Evolutionary conservation across 805 yeast species (phyloP).

Genomic region (Starmera dryadoides): DNA sequence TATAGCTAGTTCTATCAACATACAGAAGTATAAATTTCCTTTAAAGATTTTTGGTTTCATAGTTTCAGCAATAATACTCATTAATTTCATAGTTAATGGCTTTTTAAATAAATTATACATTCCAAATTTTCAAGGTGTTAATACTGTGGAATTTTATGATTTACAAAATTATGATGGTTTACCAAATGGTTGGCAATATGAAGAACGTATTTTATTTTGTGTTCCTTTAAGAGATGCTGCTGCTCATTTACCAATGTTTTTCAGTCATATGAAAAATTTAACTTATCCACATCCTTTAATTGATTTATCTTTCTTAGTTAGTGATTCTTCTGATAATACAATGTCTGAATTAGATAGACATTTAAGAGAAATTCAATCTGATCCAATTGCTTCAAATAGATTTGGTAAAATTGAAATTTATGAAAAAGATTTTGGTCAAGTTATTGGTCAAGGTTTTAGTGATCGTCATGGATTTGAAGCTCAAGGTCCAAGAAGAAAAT

Average conservation of each 20-base stretch:
- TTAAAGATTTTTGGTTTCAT: constrained; percentile 8
- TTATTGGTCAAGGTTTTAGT: constrained; percentile 85
- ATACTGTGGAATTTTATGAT: constrained; percentile 63
- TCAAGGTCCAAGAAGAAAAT: constrained; percentile 89
- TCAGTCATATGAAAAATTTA: constrained; percentile 70
- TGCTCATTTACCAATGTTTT: constrained; percentile 84
- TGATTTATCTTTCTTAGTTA: constrained; percentile 79
- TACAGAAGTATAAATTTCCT: neutral
- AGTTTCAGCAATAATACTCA: constrained; percentile 8
- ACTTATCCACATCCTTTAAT: constrained; percentile 85
- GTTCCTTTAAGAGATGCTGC: constrained; percentile 94
- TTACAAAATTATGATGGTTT: constrained; percentile 59
- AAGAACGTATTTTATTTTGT: constrained; percentile 76
- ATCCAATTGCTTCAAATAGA: constrained; percentile 49
- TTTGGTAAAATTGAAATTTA: constrained; percentile 83
- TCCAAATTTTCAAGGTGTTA: constrained; percentile 27
- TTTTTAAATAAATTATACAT: constrained; percentile 16
- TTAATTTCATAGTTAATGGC: constrained; percentile 7
- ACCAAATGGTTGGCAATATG: constrained; percentile 75
- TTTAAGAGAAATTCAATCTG: constrained; percentile 58
- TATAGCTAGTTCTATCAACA: neutral
- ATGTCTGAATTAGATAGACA: constrained; percentile 57
- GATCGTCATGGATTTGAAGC: constrained; percentile 95
- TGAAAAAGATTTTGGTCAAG: constrained; percentile 91
- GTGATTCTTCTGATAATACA: constrained; percentile 88